Base-by-base conservation (phyloP, 768 basidiomycete species). In the Tremella fuciformis region DNA sequence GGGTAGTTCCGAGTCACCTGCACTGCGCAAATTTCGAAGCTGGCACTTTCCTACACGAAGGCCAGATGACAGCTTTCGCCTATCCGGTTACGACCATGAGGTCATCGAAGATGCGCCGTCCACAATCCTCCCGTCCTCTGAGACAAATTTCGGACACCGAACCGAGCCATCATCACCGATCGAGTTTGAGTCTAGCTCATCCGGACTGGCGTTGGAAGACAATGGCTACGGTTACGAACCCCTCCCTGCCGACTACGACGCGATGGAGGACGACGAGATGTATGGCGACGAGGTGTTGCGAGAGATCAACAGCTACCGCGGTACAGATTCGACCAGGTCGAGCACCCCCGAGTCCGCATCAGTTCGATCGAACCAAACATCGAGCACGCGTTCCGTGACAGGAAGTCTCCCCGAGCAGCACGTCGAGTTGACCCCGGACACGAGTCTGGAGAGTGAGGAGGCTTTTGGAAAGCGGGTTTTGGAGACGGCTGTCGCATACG, bases 211-310 rank as follows among this genome's bases (percentile, higher is more conserved):
- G 2, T 15, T 67, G 8, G 64, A 67, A 2, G 68, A 72, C 53
- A 64, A 69, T 21, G 67, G 57, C 25, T 46, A 46, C 22, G 71
- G 68, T 8, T 72, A 69, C 49, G 62, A 57, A 21, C 67, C 67
- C 19, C 52, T 73, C 18, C 71, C 71, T 6, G 63, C 62, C 3
- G 69, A 73, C 48, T 73, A 73, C 56, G 71, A 73, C 42, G 66
- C 42, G 22, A 62, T 66, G 52, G 62, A 59, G 42, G 65, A 66
- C 6, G 71, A 72, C 18, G 71, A 72, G 51, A 64, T 64, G 48
- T 54, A 29, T 15, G n/a, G 22, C 22, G 42, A 46, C 42, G 42
- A 46, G n/a, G n/a, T 46, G 42, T 22, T 46, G n/a, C 42, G 22
- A 15, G 42, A 46, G 42, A 46, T 46, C 15, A 46, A 46, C 22